Evolutionary conservation across 2,329 filamentous ascomycete genomes (phyloP).

Genomic region (Fusarium sp.): DNA sequence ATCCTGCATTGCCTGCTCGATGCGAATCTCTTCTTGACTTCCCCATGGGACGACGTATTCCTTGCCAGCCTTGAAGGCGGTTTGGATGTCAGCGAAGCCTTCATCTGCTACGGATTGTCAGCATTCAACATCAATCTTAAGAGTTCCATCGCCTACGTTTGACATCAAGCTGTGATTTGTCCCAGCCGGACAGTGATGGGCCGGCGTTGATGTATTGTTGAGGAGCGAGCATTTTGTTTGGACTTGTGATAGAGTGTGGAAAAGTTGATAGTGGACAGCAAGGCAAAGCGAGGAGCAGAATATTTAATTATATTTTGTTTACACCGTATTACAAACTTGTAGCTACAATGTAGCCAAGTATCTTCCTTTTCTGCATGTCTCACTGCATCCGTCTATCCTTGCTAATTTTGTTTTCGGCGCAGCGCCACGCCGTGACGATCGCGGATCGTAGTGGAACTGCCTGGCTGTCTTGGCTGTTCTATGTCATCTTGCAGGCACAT

Average conservation of each 20-base stretch:
- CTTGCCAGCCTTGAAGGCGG: conserved; percentile 13
- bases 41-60: conserved; percentile 21
- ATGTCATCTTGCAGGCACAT: background rate
- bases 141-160: background rate
- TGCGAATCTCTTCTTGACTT: conserved; percentile 1
- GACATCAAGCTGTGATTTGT: fast-evolving
- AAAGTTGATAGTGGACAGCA: background rate
- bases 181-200: background rate
- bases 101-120: background rate
- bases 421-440: conserved; percentile 1
- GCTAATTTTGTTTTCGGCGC: background rate
- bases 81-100: background rate
- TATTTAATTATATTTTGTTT: background rate
- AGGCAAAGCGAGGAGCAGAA: background rate
- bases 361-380: conserved; percentile 4
- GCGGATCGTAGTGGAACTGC: background rate
- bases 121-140: too few relatives aligned
- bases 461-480: background rate
- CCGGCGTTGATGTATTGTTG: background rate
- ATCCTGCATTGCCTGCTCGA: conserved; percentile 24
- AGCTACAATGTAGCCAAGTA: background rate
- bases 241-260: background rate
- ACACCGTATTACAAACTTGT: background rate
- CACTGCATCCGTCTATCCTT: conserved; percentile 1
- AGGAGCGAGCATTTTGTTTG: background rate